Conservation (phyloP, 768 basidiomycete species). For the Russula brevipes region DNA sequence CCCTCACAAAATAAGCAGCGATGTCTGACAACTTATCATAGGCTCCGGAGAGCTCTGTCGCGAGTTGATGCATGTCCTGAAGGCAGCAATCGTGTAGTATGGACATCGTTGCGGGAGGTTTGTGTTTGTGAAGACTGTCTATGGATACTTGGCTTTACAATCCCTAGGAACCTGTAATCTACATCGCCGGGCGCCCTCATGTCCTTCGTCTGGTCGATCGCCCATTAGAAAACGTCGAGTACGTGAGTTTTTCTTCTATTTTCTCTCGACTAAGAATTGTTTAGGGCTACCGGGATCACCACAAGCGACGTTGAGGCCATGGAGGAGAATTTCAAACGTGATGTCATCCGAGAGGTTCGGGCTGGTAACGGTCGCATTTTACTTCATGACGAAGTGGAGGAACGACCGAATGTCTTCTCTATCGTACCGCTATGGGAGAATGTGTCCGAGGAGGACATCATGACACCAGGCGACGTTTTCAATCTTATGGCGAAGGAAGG, state of each 20-base stretch:
- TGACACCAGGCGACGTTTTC: constrained; percentile 84
- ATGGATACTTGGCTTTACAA: constrained; percentile 14
- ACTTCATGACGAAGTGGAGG: constrained; percentile 94
- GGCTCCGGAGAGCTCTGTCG: constrained; percentile 70
- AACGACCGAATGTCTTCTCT: constrained; percentile 80
- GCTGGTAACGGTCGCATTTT: constrained; percentile 71
- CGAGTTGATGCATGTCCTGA: constrained; percentile 76
- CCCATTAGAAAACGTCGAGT: constrained; percentile 95
- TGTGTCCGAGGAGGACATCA: constrained; percentile 71
- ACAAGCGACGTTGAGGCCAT: constrained; percentile 87
- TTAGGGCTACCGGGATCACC: constrained; percentile 88
- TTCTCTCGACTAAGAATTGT: background rate
- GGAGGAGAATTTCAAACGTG: constrained; percentile 83
- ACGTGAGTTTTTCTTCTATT: constrained; percentile 31
- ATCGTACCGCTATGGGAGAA: constrained; percentile 96
- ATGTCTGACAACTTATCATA: constrained; percentile 29
- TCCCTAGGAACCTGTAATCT: constrained; percentile 83
- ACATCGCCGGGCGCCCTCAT: constrained; percentile 80
- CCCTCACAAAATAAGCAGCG: constrained; percentile 3
- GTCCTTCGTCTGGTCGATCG: constrained; percentile 83
- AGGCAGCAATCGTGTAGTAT: constrained; percentile 72
- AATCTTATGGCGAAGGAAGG: constrained; percentile 70
- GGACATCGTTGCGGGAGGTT: constrained; percentile 95
- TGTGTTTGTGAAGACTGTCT: constrained; percentile 19
- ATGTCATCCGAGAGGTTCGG: constrained; percentile 78